Base-by-base conservation (phyloP, 2,329 filamentous ascomycete genomes). In the Hirsutella rhossiliensis region DNA sequence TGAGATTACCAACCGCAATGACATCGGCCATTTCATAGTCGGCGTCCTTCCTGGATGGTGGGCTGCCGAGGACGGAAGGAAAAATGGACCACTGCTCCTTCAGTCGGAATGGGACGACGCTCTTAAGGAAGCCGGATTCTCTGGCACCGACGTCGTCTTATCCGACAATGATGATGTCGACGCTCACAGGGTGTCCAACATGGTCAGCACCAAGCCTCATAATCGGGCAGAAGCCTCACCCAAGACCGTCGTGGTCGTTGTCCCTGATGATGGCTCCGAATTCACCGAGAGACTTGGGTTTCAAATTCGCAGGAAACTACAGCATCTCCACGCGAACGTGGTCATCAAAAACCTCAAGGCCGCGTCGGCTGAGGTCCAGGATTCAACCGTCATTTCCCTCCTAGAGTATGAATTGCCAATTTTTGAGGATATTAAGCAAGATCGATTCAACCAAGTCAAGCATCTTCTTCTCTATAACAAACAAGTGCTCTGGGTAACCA, bases 51-150 rank as follows among this genome's bases (percentile, higher is more conserved):
- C 32, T 11, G 41, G 41, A 2, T 43, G 41, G 41, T 43, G 41
- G 41, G 41, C 41, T 9, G 23, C 41, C n/a, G 41, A 43, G 28
- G 41, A 43, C 27, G 41, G 41, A 11, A 43, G 41, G 17, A 18
- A 31, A 7, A 9, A 38, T 12, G 41, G 41, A n/a, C 41, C 41
- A 13, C 17, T 43, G 17, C 41, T 43, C 9, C 18, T 29, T 18
- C 34, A 20, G 27, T 19, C 32, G 8, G 20, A 37, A 18, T 43
- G 41, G 41, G 34, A 43, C 17, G 28, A 37, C 11, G 23, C 41
- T 5, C 23, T 43, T 5, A 38, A 38, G 23, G 18, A 19, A 5
- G 23, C 41, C 5, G 34, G 36, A 13, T 43, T 38, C 27, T 38
- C 41, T 15, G 41, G 41, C 6, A 38, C 41, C 23, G 41, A 43